Evolutionary conservation across 208 protist genomes (phyloP).

Genomic region (Porcisia deanei): DNA sequence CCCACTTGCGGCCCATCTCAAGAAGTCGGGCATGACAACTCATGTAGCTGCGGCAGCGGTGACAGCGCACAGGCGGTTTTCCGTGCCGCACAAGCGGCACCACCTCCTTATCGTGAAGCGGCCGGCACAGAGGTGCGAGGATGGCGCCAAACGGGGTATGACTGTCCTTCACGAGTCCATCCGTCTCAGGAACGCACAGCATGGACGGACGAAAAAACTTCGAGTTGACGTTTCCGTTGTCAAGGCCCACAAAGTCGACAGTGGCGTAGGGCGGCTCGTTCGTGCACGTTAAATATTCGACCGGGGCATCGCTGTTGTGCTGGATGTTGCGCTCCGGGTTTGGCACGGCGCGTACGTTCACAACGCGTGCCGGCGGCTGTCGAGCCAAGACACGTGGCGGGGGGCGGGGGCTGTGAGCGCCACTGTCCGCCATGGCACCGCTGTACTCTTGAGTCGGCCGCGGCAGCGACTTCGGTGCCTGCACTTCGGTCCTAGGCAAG

Average conservation of each 20-base stretch:
- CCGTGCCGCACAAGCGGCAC: slow-evolving; percentile 64
- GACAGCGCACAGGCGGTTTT: slow-evolving; percentile 88
- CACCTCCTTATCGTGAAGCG: slow-evolving; percentile 66
- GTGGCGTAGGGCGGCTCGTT: slow-evolving; percentile 68
- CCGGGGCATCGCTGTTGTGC: slow-evolving; percentile 31
- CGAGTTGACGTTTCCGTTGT: slow-evolving; percentile 89
- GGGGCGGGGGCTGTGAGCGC: neutral
- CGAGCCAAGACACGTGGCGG: slow-evolving; percentile 36
- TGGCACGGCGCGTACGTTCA: slow-evolving; percentile 59
- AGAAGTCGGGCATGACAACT: slow-evolving; percentile 85
- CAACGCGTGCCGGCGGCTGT: slow-evolving; percentile 34
- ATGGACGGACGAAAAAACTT: slow-evolving; percentile 91
- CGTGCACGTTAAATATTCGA: slow-evolving; percentile 49
- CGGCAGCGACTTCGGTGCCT: neutral
- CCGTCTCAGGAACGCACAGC: slow-evolving; percentile 52
- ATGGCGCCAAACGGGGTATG: slow-evolving; percentile 81
- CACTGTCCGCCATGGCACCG: neutral
- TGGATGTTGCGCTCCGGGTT: slow-evolving; percentile 60
- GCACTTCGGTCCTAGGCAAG: neutral
- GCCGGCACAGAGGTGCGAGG: slow-evolving; percentile 78
- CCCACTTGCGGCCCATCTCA: slow-evolving; percentile 87
- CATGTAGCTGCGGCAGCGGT: slow-evolving; percentile 93
- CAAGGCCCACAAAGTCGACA: slow-evolving; percentile 75
- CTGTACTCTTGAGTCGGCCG: neutral
- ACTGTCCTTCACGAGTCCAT: slow-evolving; percentile 71